Conservation (phyloP, 495 filamentous ascomycete species). For the Podospora comata region DNA sequence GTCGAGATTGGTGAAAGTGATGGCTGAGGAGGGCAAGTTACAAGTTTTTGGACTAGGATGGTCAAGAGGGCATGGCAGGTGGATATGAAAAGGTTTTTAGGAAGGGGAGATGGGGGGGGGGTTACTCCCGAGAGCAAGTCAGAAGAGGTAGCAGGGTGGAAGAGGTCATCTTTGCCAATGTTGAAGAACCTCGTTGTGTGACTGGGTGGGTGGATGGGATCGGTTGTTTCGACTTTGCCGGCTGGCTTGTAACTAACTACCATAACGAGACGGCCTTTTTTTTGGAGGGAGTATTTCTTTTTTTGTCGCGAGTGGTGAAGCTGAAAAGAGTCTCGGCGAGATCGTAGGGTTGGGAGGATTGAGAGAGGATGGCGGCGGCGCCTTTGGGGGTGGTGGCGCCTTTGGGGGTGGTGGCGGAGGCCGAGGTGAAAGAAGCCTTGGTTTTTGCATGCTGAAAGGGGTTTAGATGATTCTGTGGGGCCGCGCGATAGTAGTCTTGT, state of each 20-base stretch:
- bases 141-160: constrained; percentile 26
- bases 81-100: constrained; percentile 55
- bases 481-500: constrained; percentile 43
- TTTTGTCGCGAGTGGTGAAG: constrained; percentile 52
- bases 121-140: constrained; percentile 39
- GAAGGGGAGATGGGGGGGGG: constrained; percentile 39
- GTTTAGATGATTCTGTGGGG: constrained; percentile 40
- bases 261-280: constrained; percentile 32
- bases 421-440: constrained; percentile 66
- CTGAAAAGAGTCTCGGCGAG: constrained; percentile 47
- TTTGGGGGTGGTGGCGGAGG: constrained; percentile 38
- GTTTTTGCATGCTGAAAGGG: constrained; percentile 49
- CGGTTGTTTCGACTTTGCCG: constrained; percentile 45
- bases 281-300: constrained; percentile 47
- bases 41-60: no score
- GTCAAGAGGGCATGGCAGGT: constrained; percentile 31
- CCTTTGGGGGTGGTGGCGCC: constrained; percentile 41
- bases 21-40: constrained; percentile 21
- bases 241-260: constrained; percentile 54
- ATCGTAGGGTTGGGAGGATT: constrained; percentile 47
- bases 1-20: constrained; percentile 49
- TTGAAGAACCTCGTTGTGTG: constrained; percentile 63
- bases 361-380: constrained; percentile 37
- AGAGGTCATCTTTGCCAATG: constrained; percentile 52
- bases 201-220: constrained; percentile 52